These are phyloP conservation scores for Zoysia matrella DNA, from an alignment of 202 grass and related monocot genomes.

Conservation along the genomic window DNA sequence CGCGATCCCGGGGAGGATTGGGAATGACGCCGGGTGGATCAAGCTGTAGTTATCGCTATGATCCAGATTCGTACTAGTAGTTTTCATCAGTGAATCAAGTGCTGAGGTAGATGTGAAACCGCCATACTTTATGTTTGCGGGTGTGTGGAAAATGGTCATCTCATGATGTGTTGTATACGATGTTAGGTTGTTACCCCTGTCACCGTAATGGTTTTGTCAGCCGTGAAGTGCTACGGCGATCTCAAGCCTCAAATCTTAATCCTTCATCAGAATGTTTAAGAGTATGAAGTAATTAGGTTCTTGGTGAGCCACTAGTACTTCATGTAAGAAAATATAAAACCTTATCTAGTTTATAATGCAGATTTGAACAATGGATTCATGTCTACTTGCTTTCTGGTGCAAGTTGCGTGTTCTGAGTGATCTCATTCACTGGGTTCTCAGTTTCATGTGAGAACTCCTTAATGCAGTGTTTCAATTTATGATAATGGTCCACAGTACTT, in stretches of 20 bases:
- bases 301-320: not conserved
- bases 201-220: not conserved
- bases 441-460: no score
- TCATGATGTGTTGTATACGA: not conserved
- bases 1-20: not conserved
- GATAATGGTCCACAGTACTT: no score
- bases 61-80: no score
- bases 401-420: not conserved
- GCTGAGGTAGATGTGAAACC: no score
- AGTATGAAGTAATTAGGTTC: not conserved
- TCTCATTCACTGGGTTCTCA: slow-evolving; percentile 2
- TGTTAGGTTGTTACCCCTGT: not conserved
- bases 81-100: no score
- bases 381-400: not conserved
- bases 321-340: not conserved
- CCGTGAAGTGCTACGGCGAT: not conserved
- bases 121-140: no score
- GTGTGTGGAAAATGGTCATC: not conserved
- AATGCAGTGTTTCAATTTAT: no score
- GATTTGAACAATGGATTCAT: not conserved
- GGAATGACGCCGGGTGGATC: not conserved
- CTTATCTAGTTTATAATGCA: not conserved
- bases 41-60: no score
- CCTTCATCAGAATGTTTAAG: not conserved
- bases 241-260: not conserved